Conservation (phyloP, 1,139 yeast species). For the Saccharomycopsis hybrid region DNA sequence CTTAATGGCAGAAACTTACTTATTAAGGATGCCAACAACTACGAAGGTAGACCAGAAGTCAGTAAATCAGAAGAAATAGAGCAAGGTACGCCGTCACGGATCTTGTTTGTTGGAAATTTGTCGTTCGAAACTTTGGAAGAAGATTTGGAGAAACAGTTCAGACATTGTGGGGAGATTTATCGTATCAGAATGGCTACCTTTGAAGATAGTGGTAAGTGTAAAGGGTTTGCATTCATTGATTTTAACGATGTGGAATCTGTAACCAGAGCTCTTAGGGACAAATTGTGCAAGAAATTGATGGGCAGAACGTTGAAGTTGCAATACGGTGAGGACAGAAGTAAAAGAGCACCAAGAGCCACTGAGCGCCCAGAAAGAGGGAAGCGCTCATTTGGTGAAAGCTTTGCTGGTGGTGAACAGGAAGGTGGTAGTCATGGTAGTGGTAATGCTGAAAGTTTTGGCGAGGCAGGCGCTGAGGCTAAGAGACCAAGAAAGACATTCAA, state of each 20-base stretch:
- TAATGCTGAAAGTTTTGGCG: not conserved
- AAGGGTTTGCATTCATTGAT: constrained; percentile 92
- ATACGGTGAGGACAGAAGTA: constrained; percentile 91
- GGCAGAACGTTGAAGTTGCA: constrained; percentile 81
- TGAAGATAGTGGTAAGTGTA: constrained; percentile 92
- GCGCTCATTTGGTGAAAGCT: constrained; percentile 13
- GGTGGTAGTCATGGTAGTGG: not conserved
- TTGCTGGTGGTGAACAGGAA: constrained; percentile 6
- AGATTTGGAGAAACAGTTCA: constrained; percentile 68
- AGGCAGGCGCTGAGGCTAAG: constrained; percentile 8
- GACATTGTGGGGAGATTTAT: constrained; percentile 66
- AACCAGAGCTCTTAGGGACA: constrained; percentile 73
- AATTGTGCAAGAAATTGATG: constrained; percentile 56
- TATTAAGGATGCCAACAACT: constrained; percentile 75
- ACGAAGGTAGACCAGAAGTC: constrained; percentile 76
- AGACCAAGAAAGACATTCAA: constrained; percentile 27
- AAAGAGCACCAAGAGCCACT: constrained; percentile 46
- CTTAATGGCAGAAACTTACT: constrained; percentile 81
- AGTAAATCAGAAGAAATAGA: constrained; percentile 38
- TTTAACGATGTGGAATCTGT: constrained; percentile 77
- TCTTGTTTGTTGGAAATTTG: constrained; percentile 86
- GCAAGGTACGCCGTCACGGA: constrained; percentile 68
- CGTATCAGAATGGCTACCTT: constrained; percentile 94
- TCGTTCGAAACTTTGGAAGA: constrained; percentile 91
- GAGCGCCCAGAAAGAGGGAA: constrained; percentile 18